Percentiles rank a stretch among this genome's conserved stretches.
Evolutionary conservation across 441 rosid species (phyloP).

Genomic region (Monsonia emarginata): DNA sequence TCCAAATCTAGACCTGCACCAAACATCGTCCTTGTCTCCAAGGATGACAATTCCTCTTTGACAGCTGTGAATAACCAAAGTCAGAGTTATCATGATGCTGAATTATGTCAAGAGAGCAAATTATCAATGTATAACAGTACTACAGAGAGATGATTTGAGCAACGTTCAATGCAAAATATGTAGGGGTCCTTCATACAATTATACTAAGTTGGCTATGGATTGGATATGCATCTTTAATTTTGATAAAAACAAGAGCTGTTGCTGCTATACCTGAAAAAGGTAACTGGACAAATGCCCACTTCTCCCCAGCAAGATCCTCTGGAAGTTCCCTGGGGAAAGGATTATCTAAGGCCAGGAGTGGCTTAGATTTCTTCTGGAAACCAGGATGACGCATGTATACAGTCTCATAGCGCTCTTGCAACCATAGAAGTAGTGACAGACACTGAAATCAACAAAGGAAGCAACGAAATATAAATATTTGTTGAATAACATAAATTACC

Average conservation of each 20-base stretch:
- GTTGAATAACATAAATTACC: background rate
- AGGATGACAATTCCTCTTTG: constrained; percentile 51
- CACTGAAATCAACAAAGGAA: constrained; percentile 40
- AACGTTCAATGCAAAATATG: background rate
- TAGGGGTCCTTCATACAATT: background rate
- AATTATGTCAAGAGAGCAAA: background rate
- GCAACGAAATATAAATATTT: background rate
- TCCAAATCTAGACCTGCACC: constrained; percentile 87
- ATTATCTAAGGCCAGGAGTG: constrained; percentile 70
- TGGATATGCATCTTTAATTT: background rate
- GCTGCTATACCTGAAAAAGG: constrained; percentile 57
- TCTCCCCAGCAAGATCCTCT: constrained; percentile 74
- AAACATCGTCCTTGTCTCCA: constrained; percentile 51
- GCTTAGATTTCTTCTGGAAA: constrained; percentile 80
- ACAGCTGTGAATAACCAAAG: constrained; percentile 36
- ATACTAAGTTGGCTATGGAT: background rate
- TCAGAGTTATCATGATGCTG: background rate
- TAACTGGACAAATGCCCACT: constrained; percentile 90
- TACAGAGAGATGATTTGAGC: background rate
- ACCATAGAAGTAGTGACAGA: constrained; percentile 69
- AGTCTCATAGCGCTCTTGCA: constrained; percentile 79
- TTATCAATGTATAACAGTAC: background rate
- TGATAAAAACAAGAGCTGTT: background rate
- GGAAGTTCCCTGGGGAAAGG: constrained; percentile 95
- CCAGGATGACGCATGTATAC: constrained; percentile 80